phyloP scores from a whole-genome alignment of 805 yeast genomes.

The Vanderwaltozyma tropicalis region DNA sequence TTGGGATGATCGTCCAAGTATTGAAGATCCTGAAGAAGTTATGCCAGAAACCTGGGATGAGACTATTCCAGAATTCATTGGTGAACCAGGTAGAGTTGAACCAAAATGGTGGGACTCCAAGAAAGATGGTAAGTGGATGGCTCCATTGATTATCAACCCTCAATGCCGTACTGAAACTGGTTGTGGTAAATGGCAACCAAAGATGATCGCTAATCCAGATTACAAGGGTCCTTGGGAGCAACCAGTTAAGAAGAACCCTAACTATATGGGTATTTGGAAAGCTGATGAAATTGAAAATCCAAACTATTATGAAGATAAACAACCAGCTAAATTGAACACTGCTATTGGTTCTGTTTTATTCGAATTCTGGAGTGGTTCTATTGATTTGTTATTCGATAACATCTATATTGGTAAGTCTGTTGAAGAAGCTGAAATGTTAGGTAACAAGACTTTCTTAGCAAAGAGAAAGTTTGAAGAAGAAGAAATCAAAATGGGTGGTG shows the following conservation, averaged over 20 bases:
- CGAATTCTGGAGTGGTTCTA: conserved; percentile 82
- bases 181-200: conserved; percentile 76
- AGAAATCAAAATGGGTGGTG: conserved; percentile 27
- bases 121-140: conserved; percentile 78
- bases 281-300: conserved; percentile 65
- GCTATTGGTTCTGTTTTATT: conserved; percentile 65
- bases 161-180: conserved; percentile 52
- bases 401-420: conserved; percentile 77
- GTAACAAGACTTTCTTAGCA: conserved; percentile 55
- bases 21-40: conserved; percentile 54
- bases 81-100: conserved; percentile 54
- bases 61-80: conserved; percentile 42
- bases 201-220: conserved; percentile 53
- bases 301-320: conserved; percentile 45
- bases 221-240: conserved; percentile 74
- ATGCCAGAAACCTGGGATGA: conserved; percentile 82
- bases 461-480: conserved; percentile 43
- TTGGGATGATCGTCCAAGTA: conserved; percentile 73
- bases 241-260: conserved; percentile 62
- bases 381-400: conserved; percentile 66
- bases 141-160: conserved; percentile 66
- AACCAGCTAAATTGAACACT: conserved; percentile 51
- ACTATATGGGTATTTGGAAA: conserved; percentile 68
- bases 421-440: conserved; percentile 74
- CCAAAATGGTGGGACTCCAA: conserved; percentile 86